Evolutionary conservation across 441 rosid genomes (phyloP).

Genomic region (Melastoma candidum): DNA sequence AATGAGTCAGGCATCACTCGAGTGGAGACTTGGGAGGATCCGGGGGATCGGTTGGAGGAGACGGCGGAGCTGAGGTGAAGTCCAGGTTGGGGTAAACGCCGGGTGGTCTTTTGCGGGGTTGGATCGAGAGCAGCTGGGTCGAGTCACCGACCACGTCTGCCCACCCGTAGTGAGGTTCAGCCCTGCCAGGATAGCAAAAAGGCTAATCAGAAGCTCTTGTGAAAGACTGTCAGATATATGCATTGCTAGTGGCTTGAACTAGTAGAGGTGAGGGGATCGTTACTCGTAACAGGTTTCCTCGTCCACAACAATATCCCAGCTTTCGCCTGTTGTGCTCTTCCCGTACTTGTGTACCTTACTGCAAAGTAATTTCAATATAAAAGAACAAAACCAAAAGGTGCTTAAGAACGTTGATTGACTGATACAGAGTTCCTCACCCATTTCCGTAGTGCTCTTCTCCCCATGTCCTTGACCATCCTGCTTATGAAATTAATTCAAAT

Average conservation of each 20-base stretch:
- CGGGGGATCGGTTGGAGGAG: conserved; percentile 36
- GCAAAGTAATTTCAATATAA: conserved; percentile 6
- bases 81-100: conserved; percentile 65
- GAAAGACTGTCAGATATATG: neutral
- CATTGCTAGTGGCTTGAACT: neutral
- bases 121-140: conserved; percentile 67
- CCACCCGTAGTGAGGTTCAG: conserved; percentile 95
- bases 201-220: conserved; percentile 1
- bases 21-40: conserved; percentile 20
- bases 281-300: conserved; percentile 96
- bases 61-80: conserved; percentile 46
- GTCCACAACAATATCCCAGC: conserved; percentile 96
- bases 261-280: conserved; percentile 16
- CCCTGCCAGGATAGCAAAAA: conserved; percentile 35
- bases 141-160: conserved; percentile 91
- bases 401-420: neutral
- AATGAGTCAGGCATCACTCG: conserved; percentile 7
- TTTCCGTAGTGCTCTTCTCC: conserved; percentile 99
- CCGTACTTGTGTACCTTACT: conserved; percentile 98
- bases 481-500: conserved; percentile 11
- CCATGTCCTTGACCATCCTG: conserved; percentile 99
- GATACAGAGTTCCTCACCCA: conserved; percentile 43
- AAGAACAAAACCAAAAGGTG: neutral
- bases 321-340: conserved; percentile 90
- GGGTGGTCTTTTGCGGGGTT: conserved; percentile 71